Evolutionary conservation across 495 filamentous ascomycete genomes (phyloP).

Genomic region (Pseudotulostoma volvatum): DNA sequence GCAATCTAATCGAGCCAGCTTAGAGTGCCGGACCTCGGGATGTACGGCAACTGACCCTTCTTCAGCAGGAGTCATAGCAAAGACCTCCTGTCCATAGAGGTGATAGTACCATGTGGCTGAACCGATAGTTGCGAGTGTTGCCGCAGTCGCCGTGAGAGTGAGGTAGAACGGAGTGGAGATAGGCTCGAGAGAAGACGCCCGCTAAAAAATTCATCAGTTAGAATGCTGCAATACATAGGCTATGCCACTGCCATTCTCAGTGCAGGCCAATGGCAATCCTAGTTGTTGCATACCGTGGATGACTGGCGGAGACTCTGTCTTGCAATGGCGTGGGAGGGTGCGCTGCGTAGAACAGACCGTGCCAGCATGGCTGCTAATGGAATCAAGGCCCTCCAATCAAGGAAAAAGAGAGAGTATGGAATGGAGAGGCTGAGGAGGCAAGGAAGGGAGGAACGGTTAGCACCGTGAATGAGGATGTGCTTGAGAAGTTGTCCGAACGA

Average conservation of each 20-base stretch:
- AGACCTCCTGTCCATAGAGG: conserved; percentile 71
- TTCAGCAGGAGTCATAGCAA: conserved; percentile 85
- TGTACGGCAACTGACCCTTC: conserved; percentile 74
- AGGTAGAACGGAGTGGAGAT: conserved; percentile 38
- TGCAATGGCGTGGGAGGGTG: conserved; percentile 58
- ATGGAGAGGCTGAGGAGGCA: conserved; percentile 17
- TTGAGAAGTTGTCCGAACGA: conserved; percentile 15
- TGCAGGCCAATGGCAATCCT: conserved; percentile 17
- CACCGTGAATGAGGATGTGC: conserved; percentile 18
- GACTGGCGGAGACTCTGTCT: conserved; percentile 33
- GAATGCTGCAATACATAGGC: too few relatives aligned
- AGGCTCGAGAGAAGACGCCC: conserved; percentile 32
- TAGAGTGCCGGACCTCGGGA: conserved; percentile 10
- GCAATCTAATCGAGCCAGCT: conserved; percentile 12
- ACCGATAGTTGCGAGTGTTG: conserved; percentile 71
- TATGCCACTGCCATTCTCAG: conserved; percentile 20
- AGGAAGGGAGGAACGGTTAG: conserved; percentile 14
- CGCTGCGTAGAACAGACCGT: conserved; percentile 64
- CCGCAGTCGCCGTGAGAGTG: conserved; percentile 66
- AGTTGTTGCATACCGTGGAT: conserved; percentile 28
- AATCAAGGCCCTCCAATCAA: conserved; percentile 27
- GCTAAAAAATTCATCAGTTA: conserved; percentile 21
- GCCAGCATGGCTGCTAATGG: conserved; percentile 55
- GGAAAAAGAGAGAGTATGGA: conserved; percentile 16
- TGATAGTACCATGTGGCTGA: conserved; percentile 91